Evolutionary conservation across 768 basidiomycete species (phyloP), one percentile per base, ranked within the genome.

Genomic region (Podaxis mareebaensis): DNA sequence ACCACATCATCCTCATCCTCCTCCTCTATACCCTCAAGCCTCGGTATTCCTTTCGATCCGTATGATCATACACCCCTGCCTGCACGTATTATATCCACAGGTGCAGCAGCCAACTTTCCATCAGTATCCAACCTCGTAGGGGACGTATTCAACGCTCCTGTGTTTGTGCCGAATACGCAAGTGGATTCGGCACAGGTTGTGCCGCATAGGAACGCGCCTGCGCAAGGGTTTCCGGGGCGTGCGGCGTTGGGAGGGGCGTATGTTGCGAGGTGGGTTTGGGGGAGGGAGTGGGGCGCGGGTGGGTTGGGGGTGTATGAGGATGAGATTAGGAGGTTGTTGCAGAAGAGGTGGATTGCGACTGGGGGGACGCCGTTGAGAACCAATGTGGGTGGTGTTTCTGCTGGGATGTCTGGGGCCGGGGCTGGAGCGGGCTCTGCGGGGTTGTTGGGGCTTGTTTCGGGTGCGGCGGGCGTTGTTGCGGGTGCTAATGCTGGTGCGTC

Each of bases 221-320:
- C 87, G 0, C 67, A 71, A 24, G 89, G 90, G 13, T 91, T 84
- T 73, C 87, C 90, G 0, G 84, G 85, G 13, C 83, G 92, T 12
- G 89, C 86, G 1, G 81, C 89, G 0, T 76, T 94, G 3, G 92
- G 92, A 0, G 83, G 85, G 0, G 90, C 92, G 1, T 94, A 92
- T 69, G 76, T 91, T 46, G 93, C 92, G 30, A 82, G 93, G 7
- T 95, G 93, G 92, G 88, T 91, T 48, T 94, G 91, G 92, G 86
- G 90, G 44, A 83, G 85, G 66, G 88, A 91, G 68, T 73, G 79
- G 78, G 76, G 77, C 24, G 70, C 77, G 3, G 76, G 80, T 39
- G 77, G 83, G 5, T 77, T 86, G 24, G 84, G 82, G 24, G 86
- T 83, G 26, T 94, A 90, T 66, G 92, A 94, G 71, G 93, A 94